Evolutionary conservation across 768 basidiomycete species (phyloP), one percentile per base, ranked within the genome.

Genomic region (Tulasnella sp.): DNA sequence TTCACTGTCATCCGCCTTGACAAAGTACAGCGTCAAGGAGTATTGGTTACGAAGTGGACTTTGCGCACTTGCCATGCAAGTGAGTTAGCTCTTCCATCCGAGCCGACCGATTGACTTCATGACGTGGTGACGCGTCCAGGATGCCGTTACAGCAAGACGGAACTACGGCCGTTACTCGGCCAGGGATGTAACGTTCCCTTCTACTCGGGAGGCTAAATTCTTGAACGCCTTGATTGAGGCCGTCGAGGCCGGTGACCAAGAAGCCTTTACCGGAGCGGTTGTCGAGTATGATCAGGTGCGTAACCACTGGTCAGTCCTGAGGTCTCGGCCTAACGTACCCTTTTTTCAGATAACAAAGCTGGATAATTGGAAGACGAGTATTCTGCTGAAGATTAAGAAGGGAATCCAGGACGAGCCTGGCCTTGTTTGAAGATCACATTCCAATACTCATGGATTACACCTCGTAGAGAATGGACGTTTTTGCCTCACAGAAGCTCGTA

Each of bases 11-110:
- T 89, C 86, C 17, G 74, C 83, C 7, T 71, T 98, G 63, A 98
- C 96, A n/a, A 92, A 91, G 69, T 99, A 97, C 72, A 91, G 86
- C 61, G 96, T 97, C 63, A 97, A 98, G 72, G 96, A 98, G 63
- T 94, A 94, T 66, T 98, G 92, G 90, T 74, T 98, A 34, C 77
- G 82, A 64, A 78, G 91, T 2, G 80, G 80, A 32, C 73, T 99
- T 19, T 98, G 96, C 67, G 86, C 86, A 14, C 73, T 97, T 55
- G 94, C 92, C 6, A 82, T 84, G 76, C 76, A 75, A 59, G 94
- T 94, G 70, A 63, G 85, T 71, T 7, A 29, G 23, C n/a, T n/a
- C n/a, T n/a, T n/a, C n/a, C n/a, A n/a, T n/a, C n/a, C n/a, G n/a
- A n/a, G 14, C 51, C 21, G 31, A 21, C 19, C 21, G n/a, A 4